Percentiles rank a stretch among this genome's conserved stretches.
Conservation (phyloP, 768 basidiomycete species). For the Leucosporidium creatinivorum region DNA sequence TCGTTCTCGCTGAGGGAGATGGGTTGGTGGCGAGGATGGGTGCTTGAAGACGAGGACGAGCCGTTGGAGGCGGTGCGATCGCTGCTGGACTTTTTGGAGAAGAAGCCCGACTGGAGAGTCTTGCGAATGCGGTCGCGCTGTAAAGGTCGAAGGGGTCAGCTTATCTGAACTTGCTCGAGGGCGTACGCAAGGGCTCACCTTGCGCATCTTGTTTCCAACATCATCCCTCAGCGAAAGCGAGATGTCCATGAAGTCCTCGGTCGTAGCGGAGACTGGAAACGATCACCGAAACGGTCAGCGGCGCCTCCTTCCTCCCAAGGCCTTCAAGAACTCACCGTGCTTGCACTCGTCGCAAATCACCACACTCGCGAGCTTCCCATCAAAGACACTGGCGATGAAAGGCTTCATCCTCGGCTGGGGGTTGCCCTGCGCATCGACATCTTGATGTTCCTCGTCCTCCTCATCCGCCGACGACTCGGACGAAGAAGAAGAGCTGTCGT, state of each 20-base stretch:
- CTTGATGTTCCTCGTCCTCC: constrained; percentile 6
- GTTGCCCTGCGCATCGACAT: neutral
- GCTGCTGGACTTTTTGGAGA: constrained; percentile 9
- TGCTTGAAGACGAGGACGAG: neutral
- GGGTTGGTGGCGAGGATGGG: neutral
- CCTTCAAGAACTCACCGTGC: constrained; percentile 49
- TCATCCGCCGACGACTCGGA: constrained; percentile 13
- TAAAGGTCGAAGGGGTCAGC: neutral
- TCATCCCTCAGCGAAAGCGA: constrained; percentile 80
- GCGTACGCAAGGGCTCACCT: constrained; percentile 38
- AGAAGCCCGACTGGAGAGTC: constrained; percentile 29
- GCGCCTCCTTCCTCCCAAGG: neutral
- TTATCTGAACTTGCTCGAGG: neutral
- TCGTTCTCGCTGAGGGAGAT: constrained; percentile 17
- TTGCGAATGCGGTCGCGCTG: constrained; percentile 32
- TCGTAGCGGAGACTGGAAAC: constrained; percentile 60
- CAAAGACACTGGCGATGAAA: constrained; percentile 83
- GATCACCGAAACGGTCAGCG: neutral
- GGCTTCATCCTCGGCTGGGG: constrained; percentile 42
- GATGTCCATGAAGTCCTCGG: constrained; percentile 91
- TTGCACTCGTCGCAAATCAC: constrained; percentile 93
- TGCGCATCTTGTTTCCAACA: constrained; percentile 64
- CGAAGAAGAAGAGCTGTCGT: constrained; percentile 13
- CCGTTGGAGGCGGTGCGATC: neutral
- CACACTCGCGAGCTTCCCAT: constrained; percentile 78